Percentiles rank a stretch among this genome's conserved stretches.
Evolutionary conservation across 2,329 filamentous ascomycete genomes (phyloP).

Genomic region (Emergomyces orientalis): DNA sequence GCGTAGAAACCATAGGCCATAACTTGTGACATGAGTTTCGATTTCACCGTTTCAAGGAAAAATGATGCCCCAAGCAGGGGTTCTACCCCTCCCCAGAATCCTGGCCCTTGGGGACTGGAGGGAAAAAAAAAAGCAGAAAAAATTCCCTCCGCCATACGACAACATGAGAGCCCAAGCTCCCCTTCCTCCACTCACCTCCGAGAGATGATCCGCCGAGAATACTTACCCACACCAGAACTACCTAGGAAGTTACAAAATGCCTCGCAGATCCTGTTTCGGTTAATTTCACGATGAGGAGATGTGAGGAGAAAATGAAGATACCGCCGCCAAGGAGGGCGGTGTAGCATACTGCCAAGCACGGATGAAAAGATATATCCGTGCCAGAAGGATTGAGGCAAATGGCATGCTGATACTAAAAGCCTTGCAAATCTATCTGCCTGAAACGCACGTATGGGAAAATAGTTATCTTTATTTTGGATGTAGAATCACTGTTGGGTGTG

Average conservation of each 20-base stretch:
- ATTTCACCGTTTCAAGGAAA: neutral
- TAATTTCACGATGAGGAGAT: neutral
- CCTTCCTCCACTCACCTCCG: neutral
- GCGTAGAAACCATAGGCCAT: neutral
- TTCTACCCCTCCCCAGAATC: neutral
- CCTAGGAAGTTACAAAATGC: neutral
- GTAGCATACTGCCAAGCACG: neutral
- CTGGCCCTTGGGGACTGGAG: neutral
- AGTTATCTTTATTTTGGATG: neutral
- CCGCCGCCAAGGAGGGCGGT: neutral
- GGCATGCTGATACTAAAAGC: neutral
- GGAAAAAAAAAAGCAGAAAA: neutral
- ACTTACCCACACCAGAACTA: neutral
- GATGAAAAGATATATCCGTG: neutral
- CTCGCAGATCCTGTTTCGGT: neutral
- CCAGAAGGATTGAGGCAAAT: neutral
- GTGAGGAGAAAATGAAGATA: neutral
- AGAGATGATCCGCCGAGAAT: neutral
- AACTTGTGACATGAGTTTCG: neutral
- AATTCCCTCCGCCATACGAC: neutral
- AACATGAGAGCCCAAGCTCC: neutral
- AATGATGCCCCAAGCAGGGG: neutral
- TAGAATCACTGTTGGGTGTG: neutral
- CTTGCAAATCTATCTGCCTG: neutral
- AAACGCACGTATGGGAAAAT: neutral